Evolutionary conservation across 305 asterid species (phyloP).

Genomic region (Fraxinus sp.): DNA sequence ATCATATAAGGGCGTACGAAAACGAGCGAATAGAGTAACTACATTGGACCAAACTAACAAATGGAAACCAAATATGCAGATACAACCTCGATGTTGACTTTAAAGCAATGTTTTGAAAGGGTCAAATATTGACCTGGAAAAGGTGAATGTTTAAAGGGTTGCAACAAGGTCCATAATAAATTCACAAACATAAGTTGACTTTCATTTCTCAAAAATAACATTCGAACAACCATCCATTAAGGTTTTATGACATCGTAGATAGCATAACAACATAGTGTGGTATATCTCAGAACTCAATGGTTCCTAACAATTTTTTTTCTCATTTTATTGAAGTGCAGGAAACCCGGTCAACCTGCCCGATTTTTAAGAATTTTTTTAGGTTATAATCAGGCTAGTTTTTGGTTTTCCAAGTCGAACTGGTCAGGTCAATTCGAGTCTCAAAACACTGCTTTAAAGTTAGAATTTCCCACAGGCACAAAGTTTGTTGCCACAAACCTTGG

Average conservation of each 20-base stretch:
- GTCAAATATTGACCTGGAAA: not conserved
- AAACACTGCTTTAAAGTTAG: not conserved
- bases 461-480: not conserved
- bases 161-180: not conserved
- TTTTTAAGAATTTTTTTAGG: not conserved
- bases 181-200: not conserved
- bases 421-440: not conserved
- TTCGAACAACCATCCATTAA: not conserved
- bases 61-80: not conserved
- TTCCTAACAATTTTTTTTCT: not conserved
- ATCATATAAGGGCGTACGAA: not conserved
- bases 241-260: not conserved
- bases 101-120: not conserved
- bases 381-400: not conserved
- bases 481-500: slow-evolving; percentile 50
- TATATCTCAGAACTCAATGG: not conserved
- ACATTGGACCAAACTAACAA: not conserved
- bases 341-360: not conserved
- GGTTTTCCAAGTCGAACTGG: not conserved
- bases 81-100: not conserved
- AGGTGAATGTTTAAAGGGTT: not conserved
- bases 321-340: not conserved
- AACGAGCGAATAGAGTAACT: not conserved
- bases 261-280: not conserved
- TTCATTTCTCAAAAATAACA: not conserved